Evolutionary conservation across 257 asterid species (phyloP), one percentile per base, ranked within the genome.

Genomic region (Leptodermis oblonga): DNA sequence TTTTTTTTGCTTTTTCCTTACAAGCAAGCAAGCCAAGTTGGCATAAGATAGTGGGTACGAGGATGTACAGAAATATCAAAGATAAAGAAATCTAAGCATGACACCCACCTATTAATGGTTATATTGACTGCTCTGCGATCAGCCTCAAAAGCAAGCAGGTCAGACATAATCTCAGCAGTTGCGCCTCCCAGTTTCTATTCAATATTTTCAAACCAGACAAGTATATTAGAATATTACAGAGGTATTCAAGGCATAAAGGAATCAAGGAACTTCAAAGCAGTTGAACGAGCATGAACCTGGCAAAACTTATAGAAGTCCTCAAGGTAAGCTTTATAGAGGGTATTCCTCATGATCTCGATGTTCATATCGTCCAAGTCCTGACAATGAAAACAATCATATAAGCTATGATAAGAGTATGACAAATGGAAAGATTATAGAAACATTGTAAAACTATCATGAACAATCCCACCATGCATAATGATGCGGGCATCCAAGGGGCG

Each of bases 61-160:
- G 46, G 55, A 39, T 52, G 10, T 49, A 61, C 43, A 65, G 61
- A 33, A 4, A 63, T n/a, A 20, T 53, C 25, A 14, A 10, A 23
- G 25, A 34, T 12, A 45, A 10, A 41, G 63, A 69, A 12, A 45
- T 25, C 43, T 5, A 11, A 70, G 69, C 31, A 42, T 55, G 37
- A 55, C 55, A 23, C 55, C 28, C 37, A 86, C 96, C 97, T 91
- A 87, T 92, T 92, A 55, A 92, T 89, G 65, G 94, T 82, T 79
- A 92, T 92, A 79, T 92, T 92, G 84, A 92, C 94, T 72, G 98
- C 98, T 81, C 98, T 87, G 74, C 98, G 84, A 62, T 92, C 98
- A 71, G 98, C 98, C 82, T 92, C 96, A 76, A 92, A 92, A 72
- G 96, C 78, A 56, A 92, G 90, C 67, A 89, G 90, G 77, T 92